Base-by-base conservation (phyloP, 805 yeast species). In the Wickerhamomyces canadensis region DNA sequence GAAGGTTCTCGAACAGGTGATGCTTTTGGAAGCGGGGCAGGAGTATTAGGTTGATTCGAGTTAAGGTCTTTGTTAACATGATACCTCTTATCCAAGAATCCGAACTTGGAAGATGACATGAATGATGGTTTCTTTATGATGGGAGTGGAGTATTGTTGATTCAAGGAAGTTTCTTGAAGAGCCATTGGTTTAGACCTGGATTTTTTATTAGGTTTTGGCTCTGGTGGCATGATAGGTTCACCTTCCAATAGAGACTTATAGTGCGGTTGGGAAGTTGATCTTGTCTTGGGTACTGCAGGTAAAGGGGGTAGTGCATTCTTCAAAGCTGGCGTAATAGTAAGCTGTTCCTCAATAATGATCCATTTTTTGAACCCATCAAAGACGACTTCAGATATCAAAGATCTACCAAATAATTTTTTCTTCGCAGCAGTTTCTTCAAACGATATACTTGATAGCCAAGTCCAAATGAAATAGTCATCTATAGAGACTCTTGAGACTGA, bases 401-500 rank as follows among this genome's bases (percentile, higher is more conserved):
- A 79, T 46, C 93, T 72, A 9, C 96, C 96, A 64, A 87, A 87
- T 2, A 80, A 58, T 23, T 72, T 71, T 56, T 83, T 83, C 48
- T 78, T 77, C 18, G 65, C 58, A 23, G 71, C 67, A 0, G 87
- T 75, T 52, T 84, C 83, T 54, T 87, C 96, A 23, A 78, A 70
- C 0, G 85, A 85, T 18, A 86, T 55, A 2, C 87, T 73, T 1
- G 88, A 76, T 52, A 86, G 65, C 96, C 96, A 87, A 1, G 95
- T 75, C 96, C 96, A 87, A 21, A 86, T 84, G 52, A 80, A 87
- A 57, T 83, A 87, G 57, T 87, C 96, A 57, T 85, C 95, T 15
- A 87, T 76, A 6, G 84, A 71, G 1, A 84, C 80, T 41, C 84
- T 72, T 8, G 74, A 63, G 9, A 84, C 68, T 19, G 51, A 43